Conservation (phyloP, 257 asterid genomes). For the Solanum ossicruentum region DNA sequence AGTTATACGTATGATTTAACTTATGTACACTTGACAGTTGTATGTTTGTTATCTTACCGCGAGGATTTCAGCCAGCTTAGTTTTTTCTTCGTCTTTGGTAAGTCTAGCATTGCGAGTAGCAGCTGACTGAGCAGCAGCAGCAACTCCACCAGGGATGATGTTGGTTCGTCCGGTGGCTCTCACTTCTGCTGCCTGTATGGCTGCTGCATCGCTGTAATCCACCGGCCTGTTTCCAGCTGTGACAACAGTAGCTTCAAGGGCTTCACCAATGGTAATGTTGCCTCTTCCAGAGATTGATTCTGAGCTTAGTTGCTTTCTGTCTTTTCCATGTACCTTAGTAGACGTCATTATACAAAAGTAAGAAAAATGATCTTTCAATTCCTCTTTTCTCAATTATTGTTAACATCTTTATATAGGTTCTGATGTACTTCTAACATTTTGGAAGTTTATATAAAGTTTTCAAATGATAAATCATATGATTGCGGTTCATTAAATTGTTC, state of each 20-base stretch:
- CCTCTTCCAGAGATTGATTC: slow-evolving; percentile 18
- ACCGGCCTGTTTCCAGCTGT: slow-evolving; percentile 84
- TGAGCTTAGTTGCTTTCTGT: slow-evolving; percentile 1
- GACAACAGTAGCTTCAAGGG: slow-evolving; percentile 84
- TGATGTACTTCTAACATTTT: neutral
- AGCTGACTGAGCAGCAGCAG: slow-evolving; percentile 96
- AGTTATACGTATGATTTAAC: neutral
- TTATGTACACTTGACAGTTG: neutral
- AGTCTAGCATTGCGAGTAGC: slow-evolving; percentile 88
- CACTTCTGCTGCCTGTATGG: slow-evolving; percentile 96
- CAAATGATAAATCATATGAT: neutral
- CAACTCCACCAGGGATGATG: slow-evolving; percentile 92
- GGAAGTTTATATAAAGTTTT: too few relatives aligned
- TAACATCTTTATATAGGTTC: neutral
- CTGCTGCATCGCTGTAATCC: slow-evolving; percentile 92
- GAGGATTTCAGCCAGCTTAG: slow-evolving; percentile 67
- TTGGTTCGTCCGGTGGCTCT: slow-evolving; percentile 93
- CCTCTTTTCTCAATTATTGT: neutral
- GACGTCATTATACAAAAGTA: neutral
- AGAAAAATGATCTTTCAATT: neutral
- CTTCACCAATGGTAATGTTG: slow-evolving; percentile 86
- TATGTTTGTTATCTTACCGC: slow-evolving; percentile 23
- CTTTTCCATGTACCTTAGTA: slow-evolving; percentile 15
- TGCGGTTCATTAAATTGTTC: neutral
- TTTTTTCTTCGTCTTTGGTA: slow-evolving; percentile 75